Base-by-base conservation (phyloP, 768 basidiomycete genomes). In the Auriscalpium vulgare region DNA sequence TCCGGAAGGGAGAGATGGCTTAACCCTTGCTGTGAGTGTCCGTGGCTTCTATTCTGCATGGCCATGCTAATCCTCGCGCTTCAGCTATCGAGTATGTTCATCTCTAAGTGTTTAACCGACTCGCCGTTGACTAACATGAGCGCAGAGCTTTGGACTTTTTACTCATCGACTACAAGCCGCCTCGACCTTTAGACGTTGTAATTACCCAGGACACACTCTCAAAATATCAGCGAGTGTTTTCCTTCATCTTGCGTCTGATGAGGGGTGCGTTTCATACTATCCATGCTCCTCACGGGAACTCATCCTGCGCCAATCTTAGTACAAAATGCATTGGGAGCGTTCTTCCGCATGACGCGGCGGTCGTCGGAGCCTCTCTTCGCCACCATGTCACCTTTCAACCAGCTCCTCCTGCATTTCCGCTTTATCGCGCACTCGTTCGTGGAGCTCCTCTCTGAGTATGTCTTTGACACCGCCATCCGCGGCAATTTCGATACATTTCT, bases 91-190 rank as follows among this genome's bases (percentile, higher is more conserved):
- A 74, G 70, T 72, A 62, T 63, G 68, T 64, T 29, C 47, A 3
- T 29, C n/a, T 16, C 34, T 14, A 40, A 19, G 46, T 47, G 35
- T 21, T 38, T 10, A 19, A 23, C 16, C 43, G 10, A 37, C 13
- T 14, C 16, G 36, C 10, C 17, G 50, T 59, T 34, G 17, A 58
- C 48, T 48, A 50, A 66, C 47, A 34, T 59, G 16, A 50, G 35
- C 47, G 6, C 60, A 91, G 89, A 67, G 91, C 93, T 8, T 68
- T 95, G 45, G 93, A 95, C 67, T 95, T 95, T 66, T 71, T 95
- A 13, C 91, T 90, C 65, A 84, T 95, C 74, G 84, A 92, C 60
- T 95, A 95, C 68, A 87, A 87, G 63, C 85, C 90, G n/a, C 90
- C 91, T 1, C 76, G 76, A n/a, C 81, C 91, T 0, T 72, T 95